A percentile compares a stretch with the other conserved stretches of the same genome.
phyloP scores from a whole-genome alignment of 352 stramenopile genomes.

The Halophytophthora polymorphica region DNA sequence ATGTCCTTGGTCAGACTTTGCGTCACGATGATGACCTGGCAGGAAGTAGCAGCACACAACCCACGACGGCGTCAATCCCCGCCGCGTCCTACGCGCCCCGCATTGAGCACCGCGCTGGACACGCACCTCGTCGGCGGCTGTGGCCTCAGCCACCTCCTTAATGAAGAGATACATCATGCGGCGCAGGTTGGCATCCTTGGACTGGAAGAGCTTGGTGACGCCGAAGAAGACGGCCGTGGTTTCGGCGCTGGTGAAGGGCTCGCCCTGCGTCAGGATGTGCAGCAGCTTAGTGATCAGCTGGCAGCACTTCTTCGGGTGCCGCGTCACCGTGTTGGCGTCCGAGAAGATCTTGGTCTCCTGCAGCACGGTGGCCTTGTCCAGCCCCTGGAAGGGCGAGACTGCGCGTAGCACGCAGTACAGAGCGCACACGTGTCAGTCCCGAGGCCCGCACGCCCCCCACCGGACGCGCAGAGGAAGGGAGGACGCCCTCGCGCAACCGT shows the following conservation, averaged over 20 bases:
- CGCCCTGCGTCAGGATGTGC: slow-evolving; percentile 97
- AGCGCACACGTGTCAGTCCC: no score
- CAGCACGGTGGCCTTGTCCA: slow-evolving; percentile 96
- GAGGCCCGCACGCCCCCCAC: no score
- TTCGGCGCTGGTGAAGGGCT: slow-evolving; percentile 95
- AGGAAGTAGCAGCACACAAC: no score
- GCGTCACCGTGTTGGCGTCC: slow-evolving; percentile 95
- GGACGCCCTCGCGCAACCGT: not conserved
- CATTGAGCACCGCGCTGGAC: not conserved
- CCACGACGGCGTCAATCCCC: slow-evolving; percentile 10
- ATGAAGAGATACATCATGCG: slow-evolving; percentile 99
- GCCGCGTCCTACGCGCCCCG: slow-evolving; percentile 1
- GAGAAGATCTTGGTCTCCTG: slow-evolving; percentile 99
- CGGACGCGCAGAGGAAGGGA: no score
- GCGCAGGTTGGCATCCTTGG: slow-evolving; percentile 95
- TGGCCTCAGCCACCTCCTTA: slow-evolving; percentile 95
- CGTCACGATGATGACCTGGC: slow-evolving; percentile 99
- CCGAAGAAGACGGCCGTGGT: slow-evolving; percentile 99
- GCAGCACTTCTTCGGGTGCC: slow-evolving; percentile 97
- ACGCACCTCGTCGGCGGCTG: slow-evolving; percentile 76
- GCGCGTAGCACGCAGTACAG: no score
- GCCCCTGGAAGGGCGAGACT: slow-evolving; percentile 91
- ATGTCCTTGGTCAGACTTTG: slow-evolving; percentile 99
- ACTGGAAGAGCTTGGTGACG: slow-evolving; percentile 99
- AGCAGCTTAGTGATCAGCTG: slow-evolving; percentile 99